Evolutionary conservation across 1,284 basidiomycete species (phyloP).

Genomic region (Ganoderma meredithae): DNA sequence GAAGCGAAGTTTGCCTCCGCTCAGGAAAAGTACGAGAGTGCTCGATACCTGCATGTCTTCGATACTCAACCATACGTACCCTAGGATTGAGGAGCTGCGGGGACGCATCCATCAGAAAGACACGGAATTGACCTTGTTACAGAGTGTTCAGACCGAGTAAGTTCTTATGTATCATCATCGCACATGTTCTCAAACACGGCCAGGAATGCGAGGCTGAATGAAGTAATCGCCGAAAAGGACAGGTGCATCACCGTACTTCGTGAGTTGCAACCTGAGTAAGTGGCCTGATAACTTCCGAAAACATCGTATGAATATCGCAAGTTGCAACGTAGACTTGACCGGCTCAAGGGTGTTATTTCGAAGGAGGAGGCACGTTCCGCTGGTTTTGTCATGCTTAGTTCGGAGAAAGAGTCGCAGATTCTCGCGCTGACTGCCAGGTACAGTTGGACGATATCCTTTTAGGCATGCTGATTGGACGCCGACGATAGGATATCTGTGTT

Average conservation of each 20-base stretch:
- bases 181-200: not conserved
- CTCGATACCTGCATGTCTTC: too few species aligned
- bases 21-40: conserved; percentile 35
- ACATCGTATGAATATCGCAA: not conserved
- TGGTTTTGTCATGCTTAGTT: conserved; percentile 10
- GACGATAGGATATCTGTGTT: conserved; percentile 34
- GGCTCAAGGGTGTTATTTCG: not conserved
- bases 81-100: conserved; percentile 30
- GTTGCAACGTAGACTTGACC: conserved; percentile 15
- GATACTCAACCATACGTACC: not conserved
- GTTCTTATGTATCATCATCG: not conserved
- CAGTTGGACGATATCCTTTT: not conserved
- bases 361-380: conserved; percentile 15
- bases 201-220: conserved; percentile 19
- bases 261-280: conserved; percentile 26
- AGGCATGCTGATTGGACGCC: conserved; percentile 1
- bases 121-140: conserved; percentile 26
- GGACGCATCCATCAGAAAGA: conserved; percentile 30
- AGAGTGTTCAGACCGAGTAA: conserved; percentile 31
- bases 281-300: not conserved
- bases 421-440: conserved; percentile 16
- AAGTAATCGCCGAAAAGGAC: conserved; percentile 27
- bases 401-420: conserved; percentile 19
- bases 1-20: conserved; percentile 33
- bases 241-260: conserved; percentile 22